Conservation (phyloP, 2,329 filamentous ascomycete species). For the Byssoonygena ceratinophila region DNA sequence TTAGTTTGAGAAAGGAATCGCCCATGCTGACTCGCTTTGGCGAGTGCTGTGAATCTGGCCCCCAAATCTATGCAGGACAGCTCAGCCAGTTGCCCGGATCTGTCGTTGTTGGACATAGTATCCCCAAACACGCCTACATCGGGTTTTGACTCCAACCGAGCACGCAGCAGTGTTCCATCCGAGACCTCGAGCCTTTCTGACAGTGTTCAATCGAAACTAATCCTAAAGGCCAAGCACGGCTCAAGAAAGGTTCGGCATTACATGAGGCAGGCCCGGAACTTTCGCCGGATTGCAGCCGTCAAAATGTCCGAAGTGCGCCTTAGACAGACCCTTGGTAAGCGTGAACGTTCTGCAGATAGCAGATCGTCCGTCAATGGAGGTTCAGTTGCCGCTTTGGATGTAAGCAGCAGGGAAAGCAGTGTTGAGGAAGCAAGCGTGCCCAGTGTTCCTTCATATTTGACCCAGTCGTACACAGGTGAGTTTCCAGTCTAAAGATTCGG, state of each 20-base stretch:
- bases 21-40: slow-evolving; percentile 15
- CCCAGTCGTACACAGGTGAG: slow-evolving; percentile 31
- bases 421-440: slow-evolving; percentile 19
- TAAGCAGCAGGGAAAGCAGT: slow-evolving; percentile 22
- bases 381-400: slow-evolving; percentile 8
- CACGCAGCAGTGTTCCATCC: slow-evolving; percentile 9
- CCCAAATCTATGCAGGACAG: slow-evolving; percentile 31
- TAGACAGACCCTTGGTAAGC: slow-evolving; percentile 29
- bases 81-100: slow-evolving; percentile 37
- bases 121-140: slow-evolving; percentile 1
- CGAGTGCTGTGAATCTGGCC: slow-evolving; percentile 31
- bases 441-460: slow-evolving; percentile 31
- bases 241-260: slow-evolving; percentile 33
- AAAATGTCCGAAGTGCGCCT: slow-evolving; percentile 35
- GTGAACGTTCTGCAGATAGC: slow-evolving; percentile 29
- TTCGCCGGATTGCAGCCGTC: slow-evolving; percentile 31
- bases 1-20: not conserved
- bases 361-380: slow-evolving; percentile 23
- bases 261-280: slow-evolving; percentile 33
- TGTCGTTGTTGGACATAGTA: slow-evolving; percentile 15
- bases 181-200: slow-evolving; percentile 14
- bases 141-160: not conserved
- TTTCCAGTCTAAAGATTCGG: slow-evolving; percentile 8
- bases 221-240: slow-evolving; percentile 26
- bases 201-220: slow-evolving; percentile 18